These are phyloP conservation scores for Rhizophagus sp. DNA, from an alignment of 192 early-diverging fungal genomes.

Conservation along the genomic window DNA sequence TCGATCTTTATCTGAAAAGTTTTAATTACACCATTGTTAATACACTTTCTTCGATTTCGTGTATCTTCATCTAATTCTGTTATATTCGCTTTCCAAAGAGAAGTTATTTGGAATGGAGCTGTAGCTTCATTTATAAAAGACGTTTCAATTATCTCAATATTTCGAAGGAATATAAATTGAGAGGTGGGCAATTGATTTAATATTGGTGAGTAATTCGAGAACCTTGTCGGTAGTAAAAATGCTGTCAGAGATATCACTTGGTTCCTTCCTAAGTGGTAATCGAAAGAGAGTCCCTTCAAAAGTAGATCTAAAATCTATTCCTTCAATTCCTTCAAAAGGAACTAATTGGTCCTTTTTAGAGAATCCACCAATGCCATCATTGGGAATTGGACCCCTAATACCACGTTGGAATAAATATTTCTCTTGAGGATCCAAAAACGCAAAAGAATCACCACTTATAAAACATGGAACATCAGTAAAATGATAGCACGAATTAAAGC, in stretches of 20 bases:
- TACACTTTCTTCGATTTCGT: neutral
- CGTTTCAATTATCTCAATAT: constrained; percentile 17
- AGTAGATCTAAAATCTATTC: neutral
- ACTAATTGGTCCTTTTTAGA: constrained; percentile 21
- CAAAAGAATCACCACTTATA: constrained; percentile 30
- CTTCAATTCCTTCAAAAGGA: constrained; percentile 31
- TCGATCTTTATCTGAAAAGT: neutral
- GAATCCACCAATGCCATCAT: neutral
- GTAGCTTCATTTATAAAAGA: neutral
- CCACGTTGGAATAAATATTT: constrained; percentile 7
- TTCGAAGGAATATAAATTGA: constrained; percentile 14
- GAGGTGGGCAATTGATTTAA: constrained; percentile 2
- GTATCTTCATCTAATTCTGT: neutral
- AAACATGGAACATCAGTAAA: constrained; percentile 34
- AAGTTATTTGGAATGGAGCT: no score
- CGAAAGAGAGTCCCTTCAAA: constrained; percentile 33
- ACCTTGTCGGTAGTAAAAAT: neutral
- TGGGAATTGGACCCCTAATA: neutral
- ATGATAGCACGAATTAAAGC: constrained; percentile 32
- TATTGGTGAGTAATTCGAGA: neutral
- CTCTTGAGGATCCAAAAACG: constrained; percentile 34
- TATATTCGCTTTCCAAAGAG: constrained; percentile 15
- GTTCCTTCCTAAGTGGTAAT: constrained; percentile 24
- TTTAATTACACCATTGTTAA: neutral
- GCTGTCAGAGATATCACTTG: constrained; percentile 8